Percentiles rank a stretch among this genome's conserved stretches.
Evolutionary conservation across 306 rosid species (phyloP).

Genomic region (Acacia acuminata): DNA sequence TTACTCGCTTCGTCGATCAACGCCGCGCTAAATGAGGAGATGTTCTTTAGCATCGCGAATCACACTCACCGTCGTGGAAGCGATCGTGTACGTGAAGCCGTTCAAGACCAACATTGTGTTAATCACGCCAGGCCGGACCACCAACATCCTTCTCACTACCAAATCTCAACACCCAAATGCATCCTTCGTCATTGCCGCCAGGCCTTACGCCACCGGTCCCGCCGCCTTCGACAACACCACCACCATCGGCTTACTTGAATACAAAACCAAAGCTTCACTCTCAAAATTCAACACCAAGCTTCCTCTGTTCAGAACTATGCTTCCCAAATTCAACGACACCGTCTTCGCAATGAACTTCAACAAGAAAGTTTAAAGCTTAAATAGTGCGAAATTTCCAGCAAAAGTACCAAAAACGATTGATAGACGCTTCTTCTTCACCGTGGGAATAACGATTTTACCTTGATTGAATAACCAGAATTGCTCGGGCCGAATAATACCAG

Average conservation of each 20-base stretch:
- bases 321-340: conserved; percentile 64
- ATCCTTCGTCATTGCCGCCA: conserved; percentile 54
- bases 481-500: conserved; percentile 62
- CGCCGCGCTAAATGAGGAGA: conserved; percentile 68
- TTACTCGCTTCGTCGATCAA: conserved; percentile 57
- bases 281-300: conserved; percentile 34
- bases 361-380: conserved; percentile 53
- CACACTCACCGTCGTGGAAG: conserved; percentile 72
- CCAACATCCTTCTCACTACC: conserved; percentile 60
- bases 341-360: conserved; percentile 51
- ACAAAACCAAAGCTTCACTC: conserved; percentile 34
- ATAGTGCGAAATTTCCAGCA: conserved; percentile 54
- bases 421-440: conserved; percentile 60
- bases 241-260: conserved; percentile 57
- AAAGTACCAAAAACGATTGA: conserved; percentile 58
- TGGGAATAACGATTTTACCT: conserved; percentile 53
- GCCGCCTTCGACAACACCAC: conserved; percentile 75
- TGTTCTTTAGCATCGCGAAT: conserved; percentile 77
- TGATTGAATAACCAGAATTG: conserved; percentile 56
- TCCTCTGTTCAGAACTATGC: conserved; percentile 49
- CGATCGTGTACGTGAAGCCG: conserved; percentile 68
- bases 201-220: conserved; percentile 65
- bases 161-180: conserved; percentile 54
- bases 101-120: conserved; percentile 49
- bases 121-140: conserved; percentile 77